These are phyloP conservation scores for Bimuria novae-zelandiae DNA, from an alignment of 2,329 filamentous ascomycete species.

Conservation along the genomic window DNA sequence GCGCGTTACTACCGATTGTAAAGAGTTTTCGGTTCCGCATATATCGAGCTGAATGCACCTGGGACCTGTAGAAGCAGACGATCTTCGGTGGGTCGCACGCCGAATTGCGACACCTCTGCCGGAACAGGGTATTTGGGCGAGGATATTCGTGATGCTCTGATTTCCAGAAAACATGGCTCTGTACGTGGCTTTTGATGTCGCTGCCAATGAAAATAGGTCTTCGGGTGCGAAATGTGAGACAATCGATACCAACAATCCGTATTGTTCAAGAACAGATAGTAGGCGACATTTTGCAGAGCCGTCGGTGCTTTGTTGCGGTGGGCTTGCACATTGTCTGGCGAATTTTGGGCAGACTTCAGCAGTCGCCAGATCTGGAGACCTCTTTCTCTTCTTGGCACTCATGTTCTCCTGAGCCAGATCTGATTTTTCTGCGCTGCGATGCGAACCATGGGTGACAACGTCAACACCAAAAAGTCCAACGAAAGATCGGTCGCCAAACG, in stretches of 20 bases:
- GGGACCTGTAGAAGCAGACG: slow-evolving; percentile 26
- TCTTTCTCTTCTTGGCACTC: slow-evolving; percentile 24
- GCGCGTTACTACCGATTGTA: slow-evolving; percentile 19
- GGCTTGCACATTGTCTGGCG: background rate
- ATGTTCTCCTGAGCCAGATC: no score
- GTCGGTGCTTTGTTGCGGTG: background rate
- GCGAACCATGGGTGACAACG: no score
- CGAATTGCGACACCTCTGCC: slow-evolving; percentile 33
- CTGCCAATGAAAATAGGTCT: slow-evolving; percentile 36
- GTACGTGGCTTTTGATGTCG: slow-evolving; percentile 33
- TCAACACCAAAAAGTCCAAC: no score
- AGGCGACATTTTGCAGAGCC: slow-evolving; percentile 19
- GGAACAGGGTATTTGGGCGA: slow-evolving; percentile 33
- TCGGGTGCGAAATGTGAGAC: slow-evolving; percentile 27
- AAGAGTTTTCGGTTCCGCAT: slow-evolving; percentile 22
- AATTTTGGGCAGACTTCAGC: slow-evolving; percentile 15
- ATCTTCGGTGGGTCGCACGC: slow-evolving; percentile 26
- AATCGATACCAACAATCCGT: slow-evolving; percentile 34
- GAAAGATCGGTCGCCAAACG: no score
- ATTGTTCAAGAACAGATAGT: slow-evolving; percentile 28
- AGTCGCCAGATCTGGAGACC: slow-evolving; percentile 13
- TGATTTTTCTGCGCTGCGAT: no score
- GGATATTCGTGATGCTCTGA: slow-evolving; percentile 31
- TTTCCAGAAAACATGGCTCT: slow-evolving; percentile 26
- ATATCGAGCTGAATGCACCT: slow-evolving; percentile 27